phyloP scores from a whole-genome alignment of 2,329 filamentous ascomycete genomes.

The Ascochyta clinopodiicola region DNA sequence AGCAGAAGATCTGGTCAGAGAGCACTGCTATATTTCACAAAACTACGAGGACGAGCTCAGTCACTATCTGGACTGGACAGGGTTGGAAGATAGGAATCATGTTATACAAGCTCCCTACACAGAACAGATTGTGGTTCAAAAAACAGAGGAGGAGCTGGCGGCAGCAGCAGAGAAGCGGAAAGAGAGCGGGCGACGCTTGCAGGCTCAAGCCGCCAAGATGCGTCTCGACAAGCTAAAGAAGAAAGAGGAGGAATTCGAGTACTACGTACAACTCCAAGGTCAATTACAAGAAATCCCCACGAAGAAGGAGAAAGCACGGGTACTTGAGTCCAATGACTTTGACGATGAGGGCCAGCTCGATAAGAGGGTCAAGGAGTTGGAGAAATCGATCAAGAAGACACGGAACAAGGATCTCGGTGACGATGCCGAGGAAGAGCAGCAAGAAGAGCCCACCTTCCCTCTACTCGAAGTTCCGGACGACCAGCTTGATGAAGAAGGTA shows the following conservation, averaged over 20 bases:
- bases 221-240: conserved; percentile 91
- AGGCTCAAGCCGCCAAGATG: conserved; percentile 98
- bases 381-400: conserved; percentile 86
- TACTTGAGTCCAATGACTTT: conserved; percentile 89
- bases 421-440: conserved; percentile 72
- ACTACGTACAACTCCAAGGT: conserved; percentile 83
- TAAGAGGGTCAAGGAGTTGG: conserved; percentile 83
- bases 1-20: conserved; percentile 82
- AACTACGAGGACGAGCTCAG: conserved; percentile 82
- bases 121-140: conserved; percentile 87
- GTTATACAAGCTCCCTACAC: conserved; percentile 94
- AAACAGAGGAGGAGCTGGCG: conserved; percentile 92
- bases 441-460: conserved; percentile 83
- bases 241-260: conserved; percentile 94
- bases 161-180: conserved; percentile 91
- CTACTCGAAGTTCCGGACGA: conserved; percentile 90
- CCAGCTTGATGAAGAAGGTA: conserved; percentile 84
- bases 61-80: conserved; percentile 85
- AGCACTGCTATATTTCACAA: conserved; percentile 88
- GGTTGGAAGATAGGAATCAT: conserved; percentile 85
- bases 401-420: conserved; percentile 92
- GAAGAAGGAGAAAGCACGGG: conserved; percentile 79
- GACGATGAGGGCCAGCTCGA: conserved; percentile 90
- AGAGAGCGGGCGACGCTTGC: conserved; percentile 86
- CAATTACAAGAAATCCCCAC: conserved; percentile 76